Conservation (phyloP, 2,329 filamentous ascomycete species). For the Fusarium sp. region DNA sequence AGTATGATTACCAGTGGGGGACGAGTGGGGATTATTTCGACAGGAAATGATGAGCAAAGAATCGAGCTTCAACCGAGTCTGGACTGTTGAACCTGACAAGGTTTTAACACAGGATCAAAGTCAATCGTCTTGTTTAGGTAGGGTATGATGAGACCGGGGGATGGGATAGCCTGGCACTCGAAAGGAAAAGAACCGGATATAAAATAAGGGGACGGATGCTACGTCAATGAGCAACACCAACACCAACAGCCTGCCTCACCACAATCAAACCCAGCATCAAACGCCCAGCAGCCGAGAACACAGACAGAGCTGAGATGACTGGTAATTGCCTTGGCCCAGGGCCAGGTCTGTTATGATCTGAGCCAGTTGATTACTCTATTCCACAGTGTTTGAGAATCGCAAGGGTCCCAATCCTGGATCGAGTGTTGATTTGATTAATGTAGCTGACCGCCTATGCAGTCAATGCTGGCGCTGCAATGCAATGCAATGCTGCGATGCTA, state of each 20-base stretch:
- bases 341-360: slow-evolving; percentile 3
- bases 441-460: slow-evolving; percentile 2
- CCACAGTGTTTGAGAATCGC: slow-evolving; percentile 39
- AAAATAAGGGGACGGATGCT: background rate
- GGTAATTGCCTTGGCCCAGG: slow-evolving; percentile 23
- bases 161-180: slow-evolving; percentile 11
- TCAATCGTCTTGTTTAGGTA: slow-evolving; percentile 5
- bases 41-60: slow-evolving; percentile 20
- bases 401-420: slow-evolving; percentile 14
- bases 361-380: slow-evolving; percentile 29
- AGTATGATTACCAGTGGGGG: slow-evolving; percentile 10
- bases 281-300: background rate
- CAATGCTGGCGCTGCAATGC: background rate
- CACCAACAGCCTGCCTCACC: slow-evolving; percentile 4
- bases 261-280: slow-evolving; percentile 1
- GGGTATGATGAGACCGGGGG: slow-evolving; percentile 8
- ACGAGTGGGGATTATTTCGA: background rate
- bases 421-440: slow-evolving; percentile 22
- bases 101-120: slow-evolving; percentile 19
- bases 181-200: background rate
- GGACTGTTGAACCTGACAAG: slow-evolving; percentile 15
- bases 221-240: background rate
- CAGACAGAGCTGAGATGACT: slow-evolving; percentile 12
- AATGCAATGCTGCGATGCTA: background rate
- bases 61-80: background rate